Evolutionary conservation across 306 rosid species (phyloP).

Genomic region (Begonia masoniana): DNA sequence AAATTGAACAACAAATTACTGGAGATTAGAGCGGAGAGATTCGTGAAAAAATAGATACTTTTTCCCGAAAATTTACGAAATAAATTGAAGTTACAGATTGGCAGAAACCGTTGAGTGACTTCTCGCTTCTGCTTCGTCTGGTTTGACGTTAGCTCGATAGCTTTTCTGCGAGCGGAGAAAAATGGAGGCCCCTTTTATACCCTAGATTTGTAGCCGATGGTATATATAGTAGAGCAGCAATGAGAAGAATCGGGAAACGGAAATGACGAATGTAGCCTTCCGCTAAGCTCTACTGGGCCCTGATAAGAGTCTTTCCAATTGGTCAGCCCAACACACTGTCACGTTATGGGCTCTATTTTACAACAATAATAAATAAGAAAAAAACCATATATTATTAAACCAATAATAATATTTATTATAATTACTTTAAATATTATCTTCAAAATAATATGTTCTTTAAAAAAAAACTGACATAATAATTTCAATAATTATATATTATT

Average conservation of each 20-base stretch:
- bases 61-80: not conserved
- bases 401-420: no score
- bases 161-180: constrained; percentile 37
- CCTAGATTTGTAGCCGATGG: constrained; percentile 51
- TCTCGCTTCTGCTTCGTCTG: constrained; percentile 3
- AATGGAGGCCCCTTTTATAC: constrained; percentile 68
- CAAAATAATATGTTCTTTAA: no score
- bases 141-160: constrained; percentile 27
- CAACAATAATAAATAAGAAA: no score
- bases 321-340: no score
- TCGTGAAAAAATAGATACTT: not conserved
- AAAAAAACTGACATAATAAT: no score
- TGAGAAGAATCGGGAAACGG: not conserved
- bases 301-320: not conserved
- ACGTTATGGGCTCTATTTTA: no score
- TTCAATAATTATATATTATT: no score
- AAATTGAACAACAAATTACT: not conserved
- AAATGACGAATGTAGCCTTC: not conserved
- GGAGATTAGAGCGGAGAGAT: not conserved
- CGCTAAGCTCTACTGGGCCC: no score
- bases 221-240: constrained; percentile 41
- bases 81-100: constrained; percentile 5
- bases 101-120: constrained; percentile 12
- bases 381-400: no score
- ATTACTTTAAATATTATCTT: no score